Percentiles rank a stretch among this genome's conserved stretches.
Conservation (phyloP, 106 monocot genomes). For the Allium fistulosum region DNA sequence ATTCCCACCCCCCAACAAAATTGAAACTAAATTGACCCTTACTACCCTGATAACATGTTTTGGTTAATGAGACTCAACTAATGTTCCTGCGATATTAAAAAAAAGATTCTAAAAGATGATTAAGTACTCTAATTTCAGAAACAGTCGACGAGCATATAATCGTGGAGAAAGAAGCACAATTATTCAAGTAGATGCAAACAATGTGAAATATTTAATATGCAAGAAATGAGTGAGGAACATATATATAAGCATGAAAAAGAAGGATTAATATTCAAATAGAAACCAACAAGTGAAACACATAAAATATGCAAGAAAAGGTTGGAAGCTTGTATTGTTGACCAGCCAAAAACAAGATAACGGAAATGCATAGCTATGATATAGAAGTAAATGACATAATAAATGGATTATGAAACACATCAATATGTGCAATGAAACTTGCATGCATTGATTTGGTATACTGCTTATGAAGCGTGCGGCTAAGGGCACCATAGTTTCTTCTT, state of each 20-base stretch:
- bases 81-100: too few species aligned
- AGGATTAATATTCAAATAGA: background rate
- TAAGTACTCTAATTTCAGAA: background rate
- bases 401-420: too few species aligned
- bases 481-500: too few species aligned
- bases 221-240: too few species aligned
- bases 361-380: background rate
- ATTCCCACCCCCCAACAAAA: too few species aligned
- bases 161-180: background rate
- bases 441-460: too few species aligned
- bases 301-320: background rate
- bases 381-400: constrained; percentile 3
- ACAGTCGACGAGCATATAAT: background rate
- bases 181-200: background rate
- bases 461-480: too few species aligned
- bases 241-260: background rate
- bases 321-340: background rate
- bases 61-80: too few species aligned
- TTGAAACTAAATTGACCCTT: too few species aligned
- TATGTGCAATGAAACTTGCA: too few species aligned
- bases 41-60: too few species aligned
- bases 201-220: background rate
- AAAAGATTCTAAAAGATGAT: background rate
- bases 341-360: too few species aligned
- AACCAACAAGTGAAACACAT: background rate